These are phyloP conservation scores for Flaveria robusta DNA, from an alignment of 129 eudicot genomes.

Conservation along the genomic window DNA sequence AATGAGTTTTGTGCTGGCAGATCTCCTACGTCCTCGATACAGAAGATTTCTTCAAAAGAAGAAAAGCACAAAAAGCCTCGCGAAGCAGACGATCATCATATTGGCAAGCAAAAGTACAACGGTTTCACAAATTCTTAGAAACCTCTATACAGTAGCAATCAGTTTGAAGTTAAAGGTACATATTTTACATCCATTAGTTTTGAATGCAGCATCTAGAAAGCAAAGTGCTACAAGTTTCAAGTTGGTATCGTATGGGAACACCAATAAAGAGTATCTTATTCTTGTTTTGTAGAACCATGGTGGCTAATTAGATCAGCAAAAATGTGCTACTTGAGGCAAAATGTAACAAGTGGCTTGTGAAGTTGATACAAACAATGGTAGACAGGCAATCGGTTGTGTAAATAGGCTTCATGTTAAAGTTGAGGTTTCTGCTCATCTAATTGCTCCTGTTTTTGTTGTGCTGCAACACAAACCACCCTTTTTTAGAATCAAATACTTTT, in stretches of 20 bases:
- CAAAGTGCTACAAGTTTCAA: background rate
- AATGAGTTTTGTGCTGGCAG: constrained; percentile 50
- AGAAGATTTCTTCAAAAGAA: constrained; percentile 71
- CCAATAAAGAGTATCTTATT: background rate
- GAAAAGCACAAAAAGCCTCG: constrained; percentile 29
- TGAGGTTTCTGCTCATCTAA: constrained; percentile 33
- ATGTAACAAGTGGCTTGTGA: constrained; percentile 20
- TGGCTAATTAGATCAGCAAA: constrained; percentile 24
- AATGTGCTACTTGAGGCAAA: constrained; percentile 14
- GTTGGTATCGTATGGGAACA: background rate
- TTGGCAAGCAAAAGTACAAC: constrained; percentile 49
- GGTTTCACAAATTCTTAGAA: constrained; percentile 62
- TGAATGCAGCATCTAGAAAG: background rate
- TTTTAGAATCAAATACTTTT: background rate
- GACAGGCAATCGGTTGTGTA: constrained; percentile 32
- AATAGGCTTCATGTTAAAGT: constrained; percentile 29
- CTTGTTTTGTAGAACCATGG: constrained; percentile 30
- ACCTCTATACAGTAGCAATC: constrained; percentile 31
- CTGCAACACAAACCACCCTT: constrained; percentile 17
- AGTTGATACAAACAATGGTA: constrained; percentile 28
- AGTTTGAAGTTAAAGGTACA: constrained; percentile 32
- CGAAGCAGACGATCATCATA: constrained; percentile 27
- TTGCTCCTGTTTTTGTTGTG: constrained; percentile 37
- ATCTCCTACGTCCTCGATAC: constrained; percentile 95
- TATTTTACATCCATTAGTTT: background rate